Conservation (phyloP, 2,329 filamentous ascomycete genomes). For the Aspergillus texensis region DNA sequence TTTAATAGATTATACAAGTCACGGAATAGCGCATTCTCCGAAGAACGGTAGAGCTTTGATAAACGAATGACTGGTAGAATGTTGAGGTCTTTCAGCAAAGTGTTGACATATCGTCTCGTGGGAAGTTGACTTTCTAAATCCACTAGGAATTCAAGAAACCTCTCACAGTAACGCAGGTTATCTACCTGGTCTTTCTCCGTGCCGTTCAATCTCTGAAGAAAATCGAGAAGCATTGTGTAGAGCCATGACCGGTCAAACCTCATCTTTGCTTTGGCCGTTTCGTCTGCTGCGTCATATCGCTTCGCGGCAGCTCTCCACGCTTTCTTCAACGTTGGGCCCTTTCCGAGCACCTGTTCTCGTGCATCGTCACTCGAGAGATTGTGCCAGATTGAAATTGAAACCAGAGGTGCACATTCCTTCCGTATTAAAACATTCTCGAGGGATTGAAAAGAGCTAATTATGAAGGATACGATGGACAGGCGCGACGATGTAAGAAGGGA, state of each 20-base stretch:
- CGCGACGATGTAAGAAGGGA: constrained; percentile 69
- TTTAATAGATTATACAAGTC: constrained; percentile 79
- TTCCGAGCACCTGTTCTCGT: constrained; percentile 72
- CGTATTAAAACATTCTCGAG: constrained; percentile 85
- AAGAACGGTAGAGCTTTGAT: constrained; percentile 75
- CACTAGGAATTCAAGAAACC: constrained; percentile 87
- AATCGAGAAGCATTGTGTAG: constrained; percentile 81
- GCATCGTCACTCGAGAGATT: constrained; percentile 78
- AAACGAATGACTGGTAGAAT: constrained; percentile 74
- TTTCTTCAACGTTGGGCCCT: constrained; percentile 75
- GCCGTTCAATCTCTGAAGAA: constrained; percentile 72
- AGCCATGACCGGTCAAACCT: constrained; percentile 94
- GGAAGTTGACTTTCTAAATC: constrained; percentile 93
- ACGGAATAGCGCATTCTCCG: constrained; percentile 74
- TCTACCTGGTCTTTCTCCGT: constrained; percentile 51
- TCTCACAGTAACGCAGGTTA: constrained; percentile 80
- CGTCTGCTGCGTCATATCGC: constrained; percentile 84
- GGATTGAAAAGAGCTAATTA: constrained; percentile 91
- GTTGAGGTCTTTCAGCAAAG: constrained; percentile 82
- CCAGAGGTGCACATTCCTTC: constrained; percentile 93
- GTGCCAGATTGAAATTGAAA: constrained; percentile 95
- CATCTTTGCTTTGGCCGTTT: constrained; percentile 73
- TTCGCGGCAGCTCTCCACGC: constrained; percentile 87
- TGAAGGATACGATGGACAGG: constrained; percentile 82
- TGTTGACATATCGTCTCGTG: constrained; percentile 90